Evolutionary conservation across 169 alveolate genomes (phyloP).

Genomic region (Cryptosporidium tyzzeri): DNA sequence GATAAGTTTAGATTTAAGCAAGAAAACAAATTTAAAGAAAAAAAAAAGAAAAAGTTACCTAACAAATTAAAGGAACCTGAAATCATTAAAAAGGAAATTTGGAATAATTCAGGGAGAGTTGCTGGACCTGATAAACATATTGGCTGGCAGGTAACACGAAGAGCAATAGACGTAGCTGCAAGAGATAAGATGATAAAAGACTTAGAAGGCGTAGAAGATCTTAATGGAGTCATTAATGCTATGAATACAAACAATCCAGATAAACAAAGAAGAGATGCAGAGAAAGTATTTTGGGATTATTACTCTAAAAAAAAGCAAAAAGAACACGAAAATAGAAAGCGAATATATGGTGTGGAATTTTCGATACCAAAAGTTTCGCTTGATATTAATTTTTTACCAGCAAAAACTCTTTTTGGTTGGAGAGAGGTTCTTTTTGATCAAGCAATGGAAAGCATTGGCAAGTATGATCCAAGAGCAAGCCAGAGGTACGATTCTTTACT

Average conservation of each 20-base stretch:
- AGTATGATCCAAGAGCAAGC: conserved; percentile 73
- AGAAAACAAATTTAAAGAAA: conserved; percentile 12
- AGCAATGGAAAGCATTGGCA: conserved; percentile 59
- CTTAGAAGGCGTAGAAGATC: conserved; percentile 60
- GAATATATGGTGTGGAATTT: neutral
- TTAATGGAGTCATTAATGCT: conserved; percentile 23
- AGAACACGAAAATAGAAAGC: neutral
- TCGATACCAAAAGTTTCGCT: neutral
- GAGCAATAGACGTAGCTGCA: conserved; percentile 11
- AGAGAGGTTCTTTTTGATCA: conserved; percentile 72
- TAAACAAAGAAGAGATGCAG: conserved; percentile 53
- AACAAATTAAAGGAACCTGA: conserved; percentile 43
- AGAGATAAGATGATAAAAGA: conserved; percentile 22
- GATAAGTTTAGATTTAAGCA: conserved; percentile 24
- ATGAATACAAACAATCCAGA: neutral
- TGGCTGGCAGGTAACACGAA: conserved; percentile 34
- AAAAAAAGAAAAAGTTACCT: conserved; percentile 10
- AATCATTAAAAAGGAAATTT: neutral
- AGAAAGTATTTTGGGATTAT: conserved; percentile 49
- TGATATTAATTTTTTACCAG: neutral
- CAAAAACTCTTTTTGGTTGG: conserved; percentile 59
- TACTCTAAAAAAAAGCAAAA: conserved; percentile 30
- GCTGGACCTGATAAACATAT: conserved; percentile 27
- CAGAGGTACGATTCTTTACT: conserved; percentile 12
- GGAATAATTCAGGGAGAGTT: neutral